Base-by-base conservation (phyloP, 371 early-diverging fungal species). In the Rhizopus stolonifer region DNA sequence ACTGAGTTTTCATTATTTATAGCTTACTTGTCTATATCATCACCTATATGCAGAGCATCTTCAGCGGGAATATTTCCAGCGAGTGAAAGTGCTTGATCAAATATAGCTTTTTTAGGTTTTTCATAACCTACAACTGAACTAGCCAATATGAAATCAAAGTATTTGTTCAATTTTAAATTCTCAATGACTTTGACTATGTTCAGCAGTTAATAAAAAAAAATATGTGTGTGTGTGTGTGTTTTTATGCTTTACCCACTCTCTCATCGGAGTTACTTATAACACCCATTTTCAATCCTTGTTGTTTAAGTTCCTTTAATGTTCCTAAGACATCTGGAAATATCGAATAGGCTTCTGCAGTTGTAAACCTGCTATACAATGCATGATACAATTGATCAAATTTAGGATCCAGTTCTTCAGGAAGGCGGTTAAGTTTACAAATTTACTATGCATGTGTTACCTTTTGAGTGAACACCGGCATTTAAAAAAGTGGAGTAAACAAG, bases 221-320 rank as follows among this genome's bases (percentile, higher is more conserved):
- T 29, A 25, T 15, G 25, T 31, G 46, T 6, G 19, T 36, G 29
- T 52, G 17, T 51, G 21, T 47, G 15, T 32, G 5, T 3, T 7
- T 31, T 7, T 49, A 3, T 18, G 24, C 18, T 23, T 61, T 64
- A 74, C 78, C 61, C 14, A 77, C 47, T 46, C 78, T 59, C 38
- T 77, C 78, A 25, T 77, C 78, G 4, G 72, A 69, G 29, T 77
- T 77, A 58, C 72, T 74, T 9, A 77, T 68, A 2, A 77, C 61
- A n/a, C 78, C 78, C 69, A 74, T 69, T 19, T 53, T 33, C 42
- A 68, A 65, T 10, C 74, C 74, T 11, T 62, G 49, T 9, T 45
- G 49, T 18, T 66, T 61, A 2, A 77, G 42, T 22, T 65, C 61
- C 21, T 59, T 21, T 32, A 77, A 49, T 9, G 72, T 60, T 10